Evolutionary conservation across 73 alveolate genomes (phyloP).

Genomic region (Effrenium voratum): DNA sequence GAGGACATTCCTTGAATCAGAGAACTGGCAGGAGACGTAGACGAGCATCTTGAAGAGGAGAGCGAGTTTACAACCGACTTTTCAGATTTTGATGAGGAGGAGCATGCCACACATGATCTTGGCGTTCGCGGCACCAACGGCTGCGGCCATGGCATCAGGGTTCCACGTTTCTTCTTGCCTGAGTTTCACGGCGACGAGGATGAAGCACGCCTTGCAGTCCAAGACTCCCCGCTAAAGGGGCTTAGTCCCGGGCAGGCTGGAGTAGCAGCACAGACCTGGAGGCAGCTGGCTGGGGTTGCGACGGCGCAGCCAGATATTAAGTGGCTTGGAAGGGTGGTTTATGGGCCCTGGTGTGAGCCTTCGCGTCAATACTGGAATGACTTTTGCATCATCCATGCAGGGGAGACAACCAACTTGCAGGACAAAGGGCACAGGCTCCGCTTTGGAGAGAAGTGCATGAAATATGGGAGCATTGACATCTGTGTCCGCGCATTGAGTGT

Average conservation of each 20-base stretch:
- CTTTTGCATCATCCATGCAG: background rate
- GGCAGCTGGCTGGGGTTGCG: slow-evolving; percentile 13
- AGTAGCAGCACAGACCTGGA: slow-evolving; percentile 19
- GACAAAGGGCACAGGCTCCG: background rate
- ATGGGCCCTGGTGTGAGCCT: background rate
- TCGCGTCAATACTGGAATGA: background rate
- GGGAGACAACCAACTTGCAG: background rate
- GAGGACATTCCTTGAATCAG: background rate
- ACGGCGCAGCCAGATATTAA: background rate
- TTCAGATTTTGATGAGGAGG: background rate
- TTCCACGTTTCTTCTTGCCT: slow-evolving; percentile 12
- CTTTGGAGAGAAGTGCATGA: slow-evolving; percentile 5
- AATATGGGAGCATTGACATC: background rate
- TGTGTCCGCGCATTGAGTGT: background rate
- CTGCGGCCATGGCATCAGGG: background rate
- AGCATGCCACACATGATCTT: background rate
- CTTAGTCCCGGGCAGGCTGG: background rate
- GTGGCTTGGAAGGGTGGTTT: slow-evolving; percentile 29
- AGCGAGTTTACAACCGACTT: background rate
- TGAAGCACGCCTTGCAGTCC: background rate
- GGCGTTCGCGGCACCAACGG: background rate
- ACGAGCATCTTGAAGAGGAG: background rate
- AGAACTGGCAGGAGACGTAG: background rate
- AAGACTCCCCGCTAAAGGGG: background rate
- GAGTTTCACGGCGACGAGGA: background rate